Base-by-base conservation (phyloP, 2,329 filamentous ascomycete genomes). In the Cercospora sp. region DNA sequence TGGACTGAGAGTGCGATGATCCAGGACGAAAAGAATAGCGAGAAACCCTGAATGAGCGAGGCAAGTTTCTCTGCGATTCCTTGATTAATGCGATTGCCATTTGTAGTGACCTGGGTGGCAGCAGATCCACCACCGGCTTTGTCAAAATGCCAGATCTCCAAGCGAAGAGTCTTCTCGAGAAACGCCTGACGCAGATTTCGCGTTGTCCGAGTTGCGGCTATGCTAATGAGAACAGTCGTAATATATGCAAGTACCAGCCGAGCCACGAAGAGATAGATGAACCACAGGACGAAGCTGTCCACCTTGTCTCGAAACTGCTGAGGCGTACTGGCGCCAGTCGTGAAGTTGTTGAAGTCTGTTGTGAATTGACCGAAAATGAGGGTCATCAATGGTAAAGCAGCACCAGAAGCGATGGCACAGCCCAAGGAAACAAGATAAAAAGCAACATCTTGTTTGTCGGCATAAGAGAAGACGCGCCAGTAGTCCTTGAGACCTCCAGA, bases 251-350 rank as follows among this genome's bases (percentile, higher is more conserved):
- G 80, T 18, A 80, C 75, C 71, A 91, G 89, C 59, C 89, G 87
- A 13, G 81, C 90, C 48, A 93, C 78, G 77, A 93, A 93, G 6
- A 93, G 81, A 65, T 87, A 87, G 64, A 93, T 85, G 73, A 93
- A 88, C 77, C 89, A 91, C 0, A 93, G 80, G 1, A 86, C 87
- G 68, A 75, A 73, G n/a, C 67, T 53, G 60, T 76, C 71, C 57
- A 76, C 69, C 18, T 60, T 51, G 51, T 30, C 51, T 18, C 66
- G 72, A 65, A 75, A 76, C 16, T 70, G 58, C n/a, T 70, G 53
- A 16, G 66, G 59, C 26, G 39, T 58, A n/a, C 42, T 58, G 16
- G 28, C 39, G 13, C 74, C 73, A 12, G 67, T 66, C 12, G 72
- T 68, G 36, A 81, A 85, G 30, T 80, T 76, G 58, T 80, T 84